phyloP scores from a whole-genome alignment of 495 filamentous ascomycete genomes.

The Xylaria curta region DNA sequence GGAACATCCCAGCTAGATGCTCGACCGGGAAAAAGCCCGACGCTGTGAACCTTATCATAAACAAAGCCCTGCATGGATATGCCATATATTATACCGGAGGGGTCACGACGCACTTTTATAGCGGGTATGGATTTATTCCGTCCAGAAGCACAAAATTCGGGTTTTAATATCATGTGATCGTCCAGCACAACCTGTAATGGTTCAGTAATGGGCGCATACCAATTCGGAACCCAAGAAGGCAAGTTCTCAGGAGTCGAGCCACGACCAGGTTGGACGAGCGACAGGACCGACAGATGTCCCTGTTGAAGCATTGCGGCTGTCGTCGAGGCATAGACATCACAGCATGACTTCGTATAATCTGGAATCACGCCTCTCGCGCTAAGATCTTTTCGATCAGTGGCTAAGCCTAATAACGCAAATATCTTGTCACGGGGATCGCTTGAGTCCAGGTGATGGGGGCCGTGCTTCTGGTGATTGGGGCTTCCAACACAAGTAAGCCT shows the following conservation, averaged over 20 bases:
- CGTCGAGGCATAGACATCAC: background rate
- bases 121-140: background rate
- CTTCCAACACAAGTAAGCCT: background rate
- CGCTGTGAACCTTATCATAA: background rate
- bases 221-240: background rate
- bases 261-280: background rate
- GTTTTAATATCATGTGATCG: background rate
- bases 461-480: background rate
- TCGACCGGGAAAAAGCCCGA: background rate
- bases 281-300: background rate
- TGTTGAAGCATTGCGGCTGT: background rate
- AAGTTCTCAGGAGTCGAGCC: background rate
- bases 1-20: background rate
- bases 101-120: background rate
- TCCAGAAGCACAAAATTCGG: background rate
- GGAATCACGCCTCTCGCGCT: background rate
- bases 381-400: background rate
- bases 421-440: background rate
- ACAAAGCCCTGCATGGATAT: background rate
- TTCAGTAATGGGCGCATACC: background rate
- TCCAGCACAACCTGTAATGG: background rate
- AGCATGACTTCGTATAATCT: background rate
- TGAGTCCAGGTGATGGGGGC: background rate
- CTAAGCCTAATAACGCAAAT: background rate
- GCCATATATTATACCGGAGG: background rate